phyloP scores from a whole-genome alignment of 2,329 filamentous ascomycete genomes.

The Bipolaris gigantea region DNA sequence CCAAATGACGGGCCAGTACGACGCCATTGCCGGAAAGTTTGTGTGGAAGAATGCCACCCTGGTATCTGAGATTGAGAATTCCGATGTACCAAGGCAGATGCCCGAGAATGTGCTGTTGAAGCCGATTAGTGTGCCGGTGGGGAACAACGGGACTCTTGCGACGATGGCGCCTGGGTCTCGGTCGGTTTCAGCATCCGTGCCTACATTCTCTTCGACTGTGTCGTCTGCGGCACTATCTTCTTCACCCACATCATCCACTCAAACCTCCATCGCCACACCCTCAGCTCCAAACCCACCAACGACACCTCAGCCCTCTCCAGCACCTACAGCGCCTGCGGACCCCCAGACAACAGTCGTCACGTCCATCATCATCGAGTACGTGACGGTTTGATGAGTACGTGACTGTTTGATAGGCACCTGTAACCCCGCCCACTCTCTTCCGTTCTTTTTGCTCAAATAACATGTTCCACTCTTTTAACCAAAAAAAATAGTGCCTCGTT shows the following conservation, averaged over 20 bases:
- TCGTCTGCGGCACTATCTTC: background rate
- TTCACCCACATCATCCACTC: background rate
- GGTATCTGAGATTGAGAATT: background rate
- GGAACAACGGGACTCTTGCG: conserved; percentile 6
- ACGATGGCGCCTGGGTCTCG: background rate
- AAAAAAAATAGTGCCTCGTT: background rate
- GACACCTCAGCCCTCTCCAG: background rate
- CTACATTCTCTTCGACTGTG: background rate
- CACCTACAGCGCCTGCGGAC: conserved; percentile 5
- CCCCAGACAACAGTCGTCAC: conserved; percentile 19
- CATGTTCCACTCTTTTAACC: too few species aligned
- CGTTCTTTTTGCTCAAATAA: too few species aligned
- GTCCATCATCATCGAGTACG: conserved; percentile 20
- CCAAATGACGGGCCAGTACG: conserved; percentile 14
- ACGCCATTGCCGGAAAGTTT: conserved; percentile 15
- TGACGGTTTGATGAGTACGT: conserved; percentile 9
- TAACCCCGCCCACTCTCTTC: background rate
- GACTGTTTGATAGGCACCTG: conserved; percentile 8
- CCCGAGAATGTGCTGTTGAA: conserved; percentile 2
- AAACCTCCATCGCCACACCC: background rate
- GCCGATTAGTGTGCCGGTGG: conserved; percentile 11
- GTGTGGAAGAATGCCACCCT: conserved; percentile 22
- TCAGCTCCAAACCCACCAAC: background rate
- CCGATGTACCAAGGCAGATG: background rate
- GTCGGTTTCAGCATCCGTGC: background rate